Percentiles rank a stretch among this genome's conserved stretches.
Evolutionary conservation across 1,284 basidiomycete genomes (phyloP).

Genomic region (Tetrapyrgos nigripes): DNA sequence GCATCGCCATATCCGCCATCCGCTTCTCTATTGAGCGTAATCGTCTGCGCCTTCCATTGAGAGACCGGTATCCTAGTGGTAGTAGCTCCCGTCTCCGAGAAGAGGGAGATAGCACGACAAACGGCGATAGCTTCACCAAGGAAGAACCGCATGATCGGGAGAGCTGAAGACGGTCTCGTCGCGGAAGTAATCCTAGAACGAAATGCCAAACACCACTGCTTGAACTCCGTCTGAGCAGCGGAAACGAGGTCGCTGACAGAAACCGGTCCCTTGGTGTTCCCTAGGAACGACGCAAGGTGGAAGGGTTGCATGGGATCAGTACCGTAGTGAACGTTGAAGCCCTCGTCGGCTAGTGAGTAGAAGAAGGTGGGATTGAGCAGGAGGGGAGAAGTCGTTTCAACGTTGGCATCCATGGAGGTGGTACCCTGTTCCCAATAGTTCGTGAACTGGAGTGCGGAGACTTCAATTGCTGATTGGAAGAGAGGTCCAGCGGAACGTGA

Average conservation of each 20-base stretch:
- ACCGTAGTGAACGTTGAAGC: slow-evolving; percentile 52
- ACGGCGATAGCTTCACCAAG: slow-evolving; percentile 42
- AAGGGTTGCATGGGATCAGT: slow-evolving; percentile 53
- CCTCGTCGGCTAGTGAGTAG: slow-evolving; percentile 48
- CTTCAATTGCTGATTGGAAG: slow-evolving; percentile 21
- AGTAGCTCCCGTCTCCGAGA: slow-evolving; percentile 19
- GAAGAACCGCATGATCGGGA: slow-evolving; percentile 38
- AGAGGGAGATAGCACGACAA: slow-evolving; percentile 34
- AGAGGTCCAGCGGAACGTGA: slow-evolving; percentile 44
- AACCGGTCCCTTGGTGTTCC: slow-evolving; percentile 15
- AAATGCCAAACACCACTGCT: slow-evolving; percentile 43
- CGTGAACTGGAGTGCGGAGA: slow-evolving; percentile 25
- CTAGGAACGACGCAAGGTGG: slow-evolving; percentile 49
- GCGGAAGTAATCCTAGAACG: slow-evolving; percentile 10
- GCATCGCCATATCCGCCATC: slow-evolving; percentile 26
- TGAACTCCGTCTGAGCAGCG: slow-evolving; percentile 41
- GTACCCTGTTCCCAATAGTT: slow-evolving; percentile 54
- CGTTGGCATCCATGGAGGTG: slow-evolving; percentile 36
- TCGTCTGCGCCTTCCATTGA: slow-evolving; percentile 41
- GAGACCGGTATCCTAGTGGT: slow-evolving; percentile 30
- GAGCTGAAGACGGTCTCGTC: too few relatives aligned
- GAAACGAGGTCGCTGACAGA: slow-evolving; percentile 32
- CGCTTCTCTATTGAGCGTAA: slow-evolving; percentile 28
- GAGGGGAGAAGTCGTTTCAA: slow-evolving; percentile 35
- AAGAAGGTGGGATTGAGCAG: slow-evolving; percentile 61